A percentile compares a stretch with the other conserved stretches of the same genome.
Evolutionary conservation across 2,329 filamentous ascomycete genomes (phyloP).

Genomic region (Fusarium sublunatum): DNA sequence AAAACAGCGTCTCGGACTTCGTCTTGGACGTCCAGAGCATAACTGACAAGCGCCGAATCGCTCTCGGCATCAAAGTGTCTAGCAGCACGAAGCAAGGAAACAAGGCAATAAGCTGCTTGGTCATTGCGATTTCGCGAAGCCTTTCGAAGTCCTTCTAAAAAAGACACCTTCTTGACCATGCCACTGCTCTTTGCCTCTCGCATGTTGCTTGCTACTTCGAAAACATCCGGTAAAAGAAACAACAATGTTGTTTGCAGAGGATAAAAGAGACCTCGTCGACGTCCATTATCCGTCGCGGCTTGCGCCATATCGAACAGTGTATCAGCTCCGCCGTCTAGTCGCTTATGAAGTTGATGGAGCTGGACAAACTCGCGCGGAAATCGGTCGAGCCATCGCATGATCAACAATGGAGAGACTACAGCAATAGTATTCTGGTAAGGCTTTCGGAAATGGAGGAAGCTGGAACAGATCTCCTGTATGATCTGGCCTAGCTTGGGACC

Average conservation of each 20-base stretch:
- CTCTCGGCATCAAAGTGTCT: conserved; percentile 72
- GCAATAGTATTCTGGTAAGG: conserved; percentile 72
- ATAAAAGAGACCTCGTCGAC: conserved; percentile 66
- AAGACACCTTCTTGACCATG: conserved; percentile 73
- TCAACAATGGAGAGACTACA: conserved; percentile 70
- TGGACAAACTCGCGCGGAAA: conserved; percentile 73
- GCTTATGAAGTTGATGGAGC: conserved; percentile 68
- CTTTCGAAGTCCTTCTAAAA: conserved; percentile 72
- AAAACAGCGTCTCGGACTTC: conserved; percentile 75
- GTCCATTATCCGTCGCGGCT: conserved; percentile 68
- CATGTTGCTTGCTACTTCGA: conserved; percentile 75
- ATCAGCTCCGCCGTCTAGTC: conserved; percentile 73
- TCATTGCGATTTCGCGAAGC: conserved; percentile 73
- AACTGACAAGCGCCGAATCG: conserved; percentile 73
- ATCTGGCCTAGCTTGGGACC: conserved; percentile 69
- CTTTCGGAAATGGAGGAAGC: conserved; percentile 74
- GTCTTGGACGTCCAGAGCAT: conserved; percentile 76
- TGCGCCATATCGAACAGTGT: conserved; percentile 77
- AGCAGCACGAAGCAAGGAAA: conserved; percentile 70
- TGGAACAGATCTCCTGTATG: conserved; percentile 74
- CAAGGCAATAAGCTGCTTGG: conserved; percentile 73
- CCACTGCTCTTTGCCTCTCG: conserved; percentile 71
- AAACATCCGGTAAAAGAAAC: conserved; percentile 74
- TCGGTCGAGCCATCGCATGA: conserved; percentile 73
- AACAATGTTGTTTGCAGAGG: conserved; percentile 72